A percentile compares a stretch with the other conserved stretches of the same genome.
Conservation (phyloP, 176 grass and related monocot species). For the Musa troglodytarum region DNA sequence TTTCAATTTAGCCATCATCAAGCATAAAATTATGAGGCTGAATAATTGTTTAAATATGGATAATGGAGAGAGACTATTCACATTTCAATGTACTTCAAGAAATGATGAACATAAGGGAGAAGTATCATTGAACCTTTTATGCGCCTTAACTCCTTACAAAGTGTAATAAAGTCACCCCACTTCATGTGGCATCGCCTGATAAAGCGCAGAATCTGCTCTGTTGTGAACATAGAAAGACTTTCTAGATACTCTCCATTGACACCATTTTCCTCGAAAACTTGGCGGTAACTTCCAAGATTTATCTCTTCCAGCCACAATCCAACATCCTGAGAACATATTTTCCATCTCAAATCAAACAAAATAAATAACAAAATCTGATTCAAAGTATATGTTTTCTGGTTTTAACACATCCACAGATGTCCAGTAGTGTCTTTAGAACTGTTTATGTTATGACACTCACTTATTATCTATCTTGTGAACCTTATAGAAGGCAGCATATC, state of each 20-base stretch:
- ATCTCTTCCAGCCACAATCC: slow-evolving; percentile 85
- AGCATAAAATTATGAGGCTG: too few relatives aligned
- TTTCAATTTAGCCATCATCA: too few relatives aligned
- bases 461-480: too few relatives aligned
- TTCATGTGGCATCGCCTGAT: slow-evolving; percentile 91
- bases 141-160: slow-evolving; percentile 80
- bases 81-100: neutral
- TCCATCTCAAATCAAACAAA: neutral
- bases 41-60: too few relatives aligned
- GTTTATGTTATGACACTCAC: too few relatives aligned
- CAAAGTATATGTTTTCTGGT: too few relatives aligned
- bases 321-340: slow-evolving; percentile 56
- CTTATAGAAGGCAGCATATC: too few relatives aligned
- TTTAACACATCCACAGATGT: too few relatives aligned
- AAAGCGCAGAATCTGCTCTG: slow-evolving; percentile 85
- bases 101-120: slow-evolving; percentile 6
- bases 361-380: too few relatives aligned
- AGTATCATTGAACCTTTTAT: slow-evolving; percentile 60
- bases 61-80: neutral
- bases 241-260: slow-evolving; percentile 86
- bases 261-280: slow-evolving; percentile 75
- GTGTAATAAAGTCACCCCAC: slow-evolving; percentile 87
- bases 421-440: too few relatives aligned
- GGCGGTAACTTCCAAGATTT: slow-evolving; percentile 66
- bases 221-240: slow-evolving; percentile 85